Base-by-base conservation (phyloP, 2,329 filamentous ascomycete species). In the Claviceps sp. region DNA sequence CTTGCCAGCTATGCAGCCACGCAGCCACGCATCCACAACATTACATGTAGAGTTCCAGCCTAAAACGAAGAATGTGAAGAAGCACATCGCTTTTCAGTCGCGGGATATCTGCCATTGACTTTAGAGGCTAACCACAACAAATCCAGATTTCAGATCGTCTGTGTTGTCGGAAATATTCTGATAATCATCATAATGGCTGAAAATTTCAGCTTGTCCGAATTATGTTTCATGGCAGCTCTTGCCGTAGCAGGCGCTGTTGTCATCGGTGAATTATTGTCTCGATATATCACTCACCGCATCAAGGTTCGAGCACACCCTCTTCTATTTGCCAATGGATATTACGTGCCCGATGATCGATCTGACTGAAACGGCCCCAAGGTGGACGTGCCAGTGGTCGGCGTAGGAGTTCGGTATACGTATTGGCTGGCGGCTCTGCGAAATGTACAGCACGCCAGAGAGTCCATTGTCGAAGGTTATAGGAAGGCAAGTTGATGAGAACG, bases 341-440 rank as follows among this genome's bases (percentile, higher is more conserved):
- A 9, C 30, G 30, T 34, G 30, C 30, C 30, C 9, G 30, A 22
- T 22, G 22, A 22, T 22, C 22, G 22, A 34, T 11, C 9, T 34
- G 30, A 34, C 30, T 34, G 30, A 34, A 34, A 34, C 18, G 18
- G 16, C 18, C 34, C 18, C 24, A 38, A 56, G 55, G 55, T 56
- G 8, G 48, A 55, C 4, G 53, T 56, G n/a, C 55, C 55, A 11
- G 47, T 52, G 14, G 22, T 56, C 41, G 55, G 55, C 9, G 37
- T 53, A 3, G 51, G 51, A 1, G 48, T 49, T 8, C 46, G 53
- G 38, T 51, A 55, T 26, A 55, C 53, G 2, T 54, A 56, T 51
- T 56, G 55, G 55, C 40, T 56, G 1, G 53, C 53, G 34, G 55
- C 55, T 8, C 22, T 56, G 2, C 44, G 47, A 18, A 56, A 56